Percentiles rank a stretch among this genome's conserved stretches.
phyloP scores from a whole-genome alignment of 2,329 filamentous ascomycete genomes.

The Botrytis fragariae region DNA sequence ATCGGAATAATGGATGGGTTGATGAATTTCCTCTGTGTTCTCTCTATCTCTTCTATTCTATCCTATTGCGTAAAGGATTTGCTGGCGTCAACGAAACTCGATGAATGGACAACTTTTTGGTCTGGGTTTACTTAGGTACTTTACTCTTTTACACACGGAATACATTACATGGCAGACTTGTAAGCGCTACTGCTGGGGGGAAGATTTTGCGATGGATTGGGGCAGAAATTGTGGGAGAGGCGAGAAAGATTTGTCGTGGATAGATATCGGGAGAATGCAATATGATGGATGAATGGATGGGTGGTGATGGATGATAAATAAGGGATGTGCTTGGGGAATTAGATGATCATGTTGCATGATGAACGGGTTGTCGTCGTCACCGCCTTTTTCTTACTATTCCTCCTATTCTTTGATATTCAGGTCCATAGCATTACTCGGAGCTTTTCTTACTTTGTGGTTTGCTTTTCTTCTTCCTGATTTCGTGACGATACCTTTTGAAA shows the following conservation, averaged over 20 bases:
- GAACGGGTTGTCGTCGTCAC: slow-evolving; percentile 10
- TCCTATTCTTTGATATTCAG: slow-evolving; percentile 21
- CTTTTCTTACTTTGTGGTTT: slow-evolving; percentile 14
- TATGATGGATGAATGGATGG: slow-evolving; percentile 10
- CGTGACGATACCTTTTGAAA: neutral
- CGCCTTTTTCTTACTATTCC: slow-evolving; percentile 14
- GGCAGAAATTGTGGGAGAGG: neutral
- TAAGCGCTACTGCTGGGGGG: slow-evolving; percentile 1
- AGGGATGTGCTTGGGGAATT: slow-evolving; percentile 2
- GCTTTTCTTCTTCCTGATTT: neutral
- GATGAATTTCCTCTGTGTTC: slow-evolving; percentile 27
- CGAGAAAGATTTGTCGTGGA: slow-evolving; percentile 11
- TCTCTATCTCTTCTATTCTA: slow-evolving; percentile 22
- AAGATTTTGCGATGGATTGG: slow-evolving; percentile 15
- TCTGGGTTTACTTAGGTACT: slow-evolving; percentile 23
- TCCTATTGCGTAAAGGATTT: slow-evolving; percentile 30
- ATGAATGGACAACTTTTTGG: slow-evolving; percentile 22
- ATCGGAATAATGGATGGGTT: slow-evolving; percentile 19
- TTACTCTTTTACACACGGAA: slow-evolving; percentile 23
- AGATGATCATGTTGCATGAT: slow-evolving; percentile 16
- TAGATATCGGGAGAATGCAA: slow-evolving; percentile 21
- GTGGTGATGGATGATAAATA: slow-evolving; percentile 18
- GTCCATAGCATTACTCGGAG: slow-evolving; percentile 22
- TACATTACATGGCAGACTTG: slow-evolving; percentile 13
- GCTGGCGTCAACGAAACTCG: slow-evolving; percentile 33